Evolutionary conservation across 2,329 filamentous ascomycete species (phyloP).

Genomic region (Calonectria pauciramosa): DNA sequence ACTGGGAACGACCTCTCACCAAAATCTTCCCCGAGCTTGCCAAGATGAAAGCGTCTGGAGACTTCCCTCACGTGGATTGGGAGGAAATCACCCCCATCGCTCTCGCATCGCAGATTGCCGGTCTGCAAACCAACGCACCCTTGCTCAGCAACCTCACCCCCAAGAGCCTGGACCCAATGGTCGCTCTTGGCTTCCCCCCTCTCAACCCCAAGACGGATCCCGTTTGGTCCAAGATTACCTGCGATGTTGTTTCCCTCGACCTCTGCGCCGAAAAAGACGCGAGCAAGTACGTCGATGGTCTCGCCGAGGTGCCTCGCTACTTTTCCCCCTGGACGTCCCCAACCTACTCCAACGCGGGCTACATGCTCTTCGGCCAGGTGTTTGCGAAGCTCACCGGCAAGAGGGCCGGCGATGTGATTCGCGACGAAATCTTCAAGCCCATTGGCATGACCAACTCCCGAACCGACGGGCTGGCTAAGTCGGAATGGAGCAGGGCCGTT

Average conservation of each 20-base stretch:
- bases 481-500: background rate
- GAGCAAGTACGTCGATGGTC: slow-evolving; percentile 3
- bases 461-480: background rate
- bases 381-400: slow-evolving; percentile 25
- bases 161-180: background rate
- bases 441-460: slow-evolving; percentile 24
- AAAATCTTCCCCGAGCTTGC: slow-evolving; percentile 28
- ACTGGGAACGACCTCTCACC: slow-evolving; percentile 33
- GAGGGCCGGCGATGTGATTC: slow-evolving; percentile 6
- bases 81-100: slow-evolving; percentile 53
- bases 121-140: slow-evolving; percentile 25
- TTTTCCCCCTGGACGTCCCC: slow-evolving; percentile 28
- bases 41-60: background rate
- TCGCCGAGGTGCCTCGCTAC: background rate
- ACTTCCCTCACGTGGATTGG: slow-evolving; percentile 43
- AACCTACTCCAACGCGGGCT: slow-evolving; percentile 30
- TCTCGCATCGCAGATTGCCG: slow-evolving; percentile 49
- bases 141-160: background rate
- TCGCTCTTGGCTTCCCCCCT: background rate
- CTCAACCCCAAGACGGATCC: slow-evolving; percentile 6
- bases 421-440: slow-evolving; percentile 24
- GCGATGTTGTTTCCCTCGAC: background rate
- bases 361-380: slow-evolving; percentile 23
- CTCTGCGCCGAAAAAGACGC: background rate
- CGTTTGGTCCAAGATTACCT: slow-evolving; percentile 7